phyloP scores from a whole-genome alignment of 768 basidiomycete genomes.

The Tricholoma sp. region DNA sequence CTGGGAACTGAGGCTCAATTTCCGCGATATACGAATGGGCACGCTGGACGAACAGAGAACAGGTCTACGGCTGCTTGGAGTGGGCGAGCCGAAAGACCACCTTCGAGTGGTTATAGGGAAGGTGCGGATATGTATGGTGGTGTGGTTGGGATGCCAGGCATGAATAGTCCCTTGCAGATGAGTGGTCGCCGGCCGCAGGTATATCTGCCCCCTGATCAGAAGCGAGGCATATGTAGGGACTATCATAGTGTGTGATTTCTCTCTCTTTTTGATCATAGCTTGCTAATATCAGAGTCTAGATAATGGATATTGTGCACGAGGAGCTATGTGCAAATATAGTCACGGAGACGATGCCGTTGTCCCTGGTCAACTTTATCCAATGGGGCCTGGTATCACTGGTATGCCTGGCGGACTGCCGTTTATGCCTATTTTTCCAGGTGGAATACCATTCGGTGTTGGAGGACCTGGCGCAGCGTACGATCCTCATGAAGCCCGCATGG shows the following conservation, averaged over 20 bases:
- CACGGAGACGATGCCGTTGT: conserved; percentile 88
- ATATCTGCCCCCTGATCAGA: conserved; percentile 70
- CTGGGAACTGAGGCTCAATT: conserved; percentile 61
- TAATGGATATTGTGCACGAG: conserved; percentile 86
- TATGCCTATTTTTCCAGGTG: conserved; percentile 61
- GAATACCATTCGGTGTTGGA: conserved; percentile 50
- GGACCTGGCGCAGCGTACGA: conserved; percentile 56
- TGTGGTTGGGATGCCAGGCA: conserved; percentile 22
- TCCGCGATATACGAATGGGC: conserved; percentile 51
- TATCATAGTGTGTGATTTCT: conserved; percentile 73
- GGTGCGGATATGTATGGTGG: conserved; percentile 26
- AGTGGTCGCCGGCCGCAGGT: conserved; percentile 49
- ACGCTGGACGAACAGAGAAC: conserved; percentile 22
- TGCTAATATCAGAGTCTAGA: conserved; percentile 40
- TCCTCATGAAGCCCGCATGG: conserved; percentile 76
- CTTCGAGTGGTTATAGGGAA: conserved; percentile 29
- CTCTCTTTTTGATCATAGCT: neutral
- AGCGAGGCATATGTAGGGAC: conserved; percentile 80
- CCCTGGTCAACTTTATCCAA: conserved; percentile 62
- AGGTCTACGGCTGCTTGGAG: conserved; percentile 39
- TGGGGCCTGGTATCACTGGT: conserved; percentile 36
- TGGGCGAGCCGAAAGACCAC: conserved; percentile 28
- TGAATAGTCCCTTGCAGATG: conserved; percentile 32
- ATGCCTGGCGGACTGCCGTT: conserved; percentile 46
- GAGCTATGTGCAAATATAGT: conserved; percentile 85